A percentile compares a stretch with the other conserved stretches of the same genome.
These are phyloP conservation scores for Mycena vitilis DNA, from an alignment of 768 basidiomycete genomes.

Conservation along the genomic window DNA sequence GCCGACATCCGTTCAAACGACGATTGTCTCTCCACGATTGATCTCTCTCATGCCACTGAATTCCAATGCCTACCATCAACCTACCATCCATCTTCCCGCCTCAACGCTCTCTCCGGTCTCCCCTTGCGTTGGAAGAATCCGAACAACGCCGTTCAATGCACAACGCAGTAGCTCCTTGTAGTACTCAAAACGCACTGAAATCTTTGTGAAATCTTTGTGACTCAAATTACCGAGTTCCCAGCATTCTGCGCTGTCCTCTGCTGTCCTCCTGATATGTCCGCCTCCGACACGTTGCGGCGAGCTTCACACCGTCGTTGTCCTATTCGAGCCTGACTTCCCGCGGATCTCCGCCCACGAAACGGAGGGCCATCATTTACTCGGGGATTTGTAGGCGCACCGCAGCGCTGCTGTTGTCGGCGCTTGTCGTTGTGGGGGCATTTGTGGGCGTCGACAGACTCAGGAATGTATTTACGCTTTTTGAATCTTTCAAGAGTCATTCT, in stretches of 20 bases:
- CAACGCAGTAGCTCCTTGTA: constrained; percentile 9
- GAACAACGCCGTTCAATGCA: neutral
- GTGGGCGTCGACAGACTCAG: too few relatives aligned
- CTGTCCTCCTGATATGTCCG: neutral
- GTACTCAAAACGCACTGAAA: neutral
- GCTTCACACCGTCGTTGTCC: constrained; percentile 12
- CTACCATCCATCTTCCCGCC: constrained; percentile 7
- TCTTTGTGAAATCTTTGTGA: constrained; percentile 4
- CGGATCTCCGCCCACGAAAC: constrained; percentile 14
- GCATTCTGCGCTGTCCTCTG: neutral
- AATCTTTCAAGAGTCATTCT: neutral
- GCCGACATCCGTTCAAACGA: neutral
- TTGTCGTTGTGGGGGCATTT: neutral
- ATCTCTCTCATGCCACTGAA: constrained; percentile 18
- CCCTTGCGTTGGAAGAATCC: constrained; percentile 7
- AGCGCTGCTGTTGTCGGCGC: constrained; percentile 7
- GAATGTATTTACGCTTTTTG: too few relatives aligned
- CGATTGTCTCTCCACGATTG: constrained; percentile 18
- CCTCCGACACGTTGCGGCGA: constrained; percentile 10
- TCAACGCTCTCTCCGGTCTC: constrained; percentile 28
- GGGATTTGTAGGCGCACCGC: constrained; percentile 19
- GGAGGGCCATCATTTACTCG: constrained; percentile 16
- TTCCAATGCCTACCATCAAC: constrained; percentile 9
- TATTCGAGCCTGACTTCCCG: constrained; percentile 1
- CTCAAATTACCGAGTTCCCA: neutral